phyloP scores from a whole-genome alignment of 1,284 basidiomycete genomes.

The Sporisorium exsertum region DNA sequence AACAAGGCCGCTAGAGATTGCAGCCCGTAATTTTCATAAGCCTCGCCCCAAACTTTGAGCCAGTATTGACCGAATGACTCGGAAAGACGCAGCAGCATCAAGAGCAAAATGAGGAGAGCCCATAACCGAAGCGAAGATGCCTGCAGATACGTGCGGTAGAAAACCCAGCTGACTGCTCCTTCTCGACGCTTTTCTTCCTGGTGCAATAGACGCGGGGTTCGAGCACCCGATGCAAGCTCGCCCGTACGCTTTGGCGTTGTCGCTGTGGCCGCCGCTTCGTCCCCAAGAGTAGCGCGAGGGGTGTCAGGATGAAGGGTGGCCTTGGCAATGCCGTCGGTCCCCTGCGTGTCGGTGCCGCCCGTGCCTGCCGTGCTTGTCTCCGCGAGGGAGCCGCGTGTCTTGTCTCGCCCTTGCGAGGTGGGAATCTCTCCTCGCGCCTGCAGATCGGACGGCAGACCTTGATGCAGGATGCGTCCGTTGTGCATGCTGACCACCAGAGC shows the following conservation, averaged over 20 bases:
- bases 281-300: neutral
- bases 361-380: neutral
- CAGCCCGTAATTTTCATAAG: constrained; percentile 23
- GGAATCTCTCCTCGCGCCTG: constrained; percentile 13
- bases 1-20: neutral
- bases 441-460: constrained; percentile 30
- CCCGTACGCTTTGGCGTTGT: constrained; percentile 1
- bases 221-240: constrained; percentile 28
- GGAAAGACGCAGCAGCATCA: constrained; percentile 34
- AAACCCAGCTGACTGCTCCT: constrained; percentile 50
- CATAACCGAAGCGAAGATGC: constrained; percentile 42
- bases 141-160: constrained; percentile 50
- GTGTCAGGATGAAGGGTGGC: neutral
- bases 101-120: constrained; percentile 30
- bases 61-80: constrained; percentile 56
- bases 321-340: neutral
- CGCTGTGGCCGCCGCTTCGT: neutral
- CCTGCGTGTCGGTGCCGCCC: neutral
- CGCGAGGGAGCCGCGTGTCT: neutral
- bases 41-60: constrained; percentile 64
- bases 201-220: constrained; percentile 47
- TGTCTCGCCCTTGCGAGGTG: neutral
- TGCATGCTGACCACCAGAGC: constrained; percentile 59
- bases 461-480: constrained; percentile 20
- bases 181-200: constrained; percentile 53